phyloP scores from a whole-genome alignment of 352 stramenopile genomes.

The Phytophthora palmivora region DNA sequence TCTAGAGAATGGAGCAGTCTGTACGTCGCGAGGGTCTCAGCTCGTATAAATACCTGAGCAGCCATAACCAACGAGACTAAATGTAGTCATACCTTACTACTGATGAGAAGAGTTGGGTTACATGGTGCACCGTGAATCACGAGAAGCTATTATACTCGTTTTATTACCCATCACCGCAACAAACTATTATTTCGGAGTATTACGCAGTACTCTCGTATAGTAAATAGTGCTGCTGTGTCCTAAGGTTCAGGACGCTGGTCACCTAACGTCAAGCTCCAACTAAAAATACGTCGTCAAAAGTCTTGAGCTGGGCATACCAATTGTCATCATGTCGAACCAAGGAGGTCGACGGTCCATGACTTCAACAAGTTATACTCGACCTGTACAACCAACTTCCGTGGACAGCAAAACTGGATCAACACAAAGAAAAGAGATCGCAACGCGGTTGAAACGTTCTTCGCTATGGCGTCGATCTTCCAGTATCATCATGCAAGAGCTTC shows the following conservation, averaged over 20 bases:
- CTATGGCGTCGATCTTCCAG: slow-evolving; percentile 33
- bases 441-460: background rate
- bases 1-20: slow-evolving; percentile 5
- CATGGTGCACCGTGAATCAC: no score
- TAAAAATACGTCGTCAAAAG: slow-evolving; percentile 26
- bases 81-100: no score
- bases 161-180: no score
- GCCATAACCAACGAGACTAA: slow-evolving; percentile 22
- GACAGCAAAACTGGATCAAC: slow-evolving; percentile 18
- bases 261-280: slow-evolving; percentile 3
- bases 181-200: no score
- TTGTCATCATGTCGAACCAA: slow-evolving; percentile 13
- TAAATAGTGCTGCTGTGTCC: no score
- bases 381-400: slow-evolving; percentile 19
- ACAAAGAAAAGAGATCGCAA: slow-evolving; percentile 17
- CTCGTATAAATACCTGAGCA: slow-evolving; percentile 30
- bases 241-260: slow-evolving; percentile 10
- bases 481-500: slow-evolving; percentile 33
- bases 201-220: no score
- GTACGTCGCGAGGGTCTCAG: slow-evolving; percentile 16
- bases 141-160: no score
- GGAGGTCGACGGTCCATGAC: slow-evolving; percentile 9
- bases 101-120: no score
- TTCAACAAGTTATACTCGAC: slow-evolving; percentile 3
- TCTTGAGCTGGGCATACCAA: background rate